Evolutionary conservation across 345 rosid genomes (phyloP).

Genomic region (Moricandia arvensis): DNA sequence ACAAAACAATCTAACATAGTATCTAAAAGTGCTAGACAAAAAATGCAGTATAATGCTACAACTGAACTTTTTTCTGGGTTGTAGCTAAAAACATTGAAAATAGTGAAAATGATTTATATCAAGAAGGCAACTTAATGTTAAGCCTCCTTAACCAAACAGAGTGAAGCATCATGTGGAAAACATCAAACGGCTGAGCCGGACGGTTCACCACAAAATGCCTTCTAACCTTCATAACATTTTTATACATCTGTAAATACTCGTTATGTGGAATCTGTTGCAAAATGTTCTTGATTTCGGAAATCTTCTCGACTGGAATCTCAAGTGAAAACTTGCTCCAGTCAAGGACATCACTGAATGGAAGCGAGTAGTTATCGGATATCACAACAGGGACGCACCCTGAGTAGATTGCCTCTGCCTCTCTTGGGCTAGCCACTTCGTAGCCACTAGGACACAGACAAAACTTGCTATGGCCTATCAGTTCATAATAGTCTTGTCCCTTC

Average conservation of each 20-base stretch:
- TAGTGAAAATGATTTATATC: not conserved
- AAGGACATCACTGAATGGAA: too few relatives aligned
- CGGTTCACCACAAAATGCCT: conserved; percentile 55
- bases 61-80: too few relatives aligned
- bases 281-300: conserved; percentile 46
- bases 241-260: conserved; percentile 41
- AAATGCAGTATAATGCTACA: too few relatives aligned
- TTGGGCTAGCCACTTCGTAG: too few relatives aligned
- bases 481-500: conserved; percentile 33
- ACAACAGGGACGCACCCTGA: too few relatives aligned
- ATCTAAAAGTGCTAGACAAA: too few relatives aligned
- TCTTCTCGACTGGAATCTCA: conserved; percentile 38
- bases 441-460: conserved; percentile 68
- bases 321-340: conserved; percentile 46
- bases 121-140: too few relatives aligned
- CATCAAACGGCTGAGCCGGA: conserved; percentile 50
- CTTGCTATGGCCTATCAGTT: conserved; percentile 47
- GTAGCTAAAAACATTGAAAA: too few relatives aligned
- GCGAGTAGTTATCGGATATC: too few relatives aligned
- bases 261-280: conserved; percentile 39
- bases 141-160: too few relatives aligned
- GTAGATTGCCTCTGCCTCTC: too few relatives aligned
- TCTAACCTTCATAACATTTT: conserved; percentile 37
- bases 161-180: conserved; percentile 56
- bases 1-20: too few relatives aligned